Base-by-base conservation (phyloP, 2,329 filamentous ascomycete genomes). In the Sporothrix euskadiensis region DNA sequence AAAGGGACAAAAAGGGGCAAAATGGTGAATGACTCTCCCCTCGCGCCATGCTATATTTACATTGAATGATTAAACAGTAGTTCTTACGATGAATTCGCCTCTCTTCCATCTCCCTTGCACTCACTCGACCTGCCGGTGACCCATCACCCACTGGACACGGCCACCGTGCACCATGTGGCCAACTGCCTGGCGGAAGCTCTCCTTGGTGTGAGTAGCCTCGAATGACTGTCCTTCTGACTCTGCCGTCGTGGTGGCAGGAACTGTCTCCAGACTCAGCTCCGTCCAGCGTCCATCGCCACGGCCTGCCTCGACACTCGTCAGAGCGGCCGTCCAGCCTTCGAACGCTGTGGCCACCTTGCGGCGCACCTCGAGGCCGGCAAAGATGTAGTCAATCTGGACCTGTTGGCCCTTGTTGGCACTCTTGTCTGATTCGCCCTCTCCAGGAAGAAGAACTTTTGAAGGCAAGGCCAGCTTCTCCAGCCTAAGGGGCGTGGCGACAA, bases 311-410 rank as follows among this genome's bases (percentile, higher is more conserved):
- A 88, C 82, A 76, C 82, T 84, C 26, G 83, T 86, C 81, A 88
- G 88, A 8, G 81, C 82, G 9, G 89, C 79, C 12, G 78, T 84
- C 79, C 85, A 83, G 59, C 81, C 83, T 7, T 80, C 75, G 78
- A 84, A 85, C 1, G 82, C 78, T 54, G 83, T 79, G 10, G 84
- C 80, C 65, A 85, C 79, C 32, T 81, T 79, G 73, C 85, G 85
- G 63, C 84, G 86, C 54, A 89, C 81, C 76, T 89, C 87, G 1
- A 88, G 81, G 8, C 87, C 86, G 66, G 82, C 81, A 78, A 88
- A 88, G 19, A 82, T 75, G 79, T 85, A 85, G 71, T 78, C 75
- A 7, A 79, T 22, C 10, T n/a, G 26, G n/a, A 76, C 73, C 4
- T 30, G 22, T 77, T 73, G 57, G 26, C 26, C 26, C 16, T 57